Base-by-base conservation (phyloP, 768 basidiomycete species). In the Termitomyces sp. region DNA sequence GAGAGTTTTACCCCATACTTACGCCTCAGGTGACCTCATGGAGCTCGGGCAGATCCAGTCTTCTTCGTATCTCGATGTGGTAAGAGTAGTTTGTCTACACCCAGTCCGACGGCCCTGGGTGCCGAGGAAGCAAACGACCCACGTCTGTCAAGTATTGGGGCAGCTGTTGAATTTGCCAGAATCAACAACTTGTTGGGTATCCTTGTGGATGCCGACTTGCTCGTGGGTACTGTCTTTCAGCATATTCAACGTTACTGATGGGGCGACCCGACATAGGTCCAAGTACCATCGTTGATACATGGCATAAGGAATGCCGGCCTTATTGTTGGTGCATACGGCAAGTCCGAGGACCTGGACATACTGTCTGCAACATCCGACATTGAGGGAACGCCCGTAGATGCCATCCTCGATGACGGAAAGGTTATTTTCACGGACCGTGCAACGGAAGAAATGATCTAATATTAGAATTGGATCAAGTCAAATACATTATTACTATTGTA, bases 31-130 rank as follows among this genome's bases (percentile, higher is more conserved):
- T 59, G 20, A n/a, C 24, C n/a, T 53, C 47, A 60, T 49, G 8
- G 32, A n/a, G 32, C 18, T 46, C 48, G 44, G 50, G 34, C 69
- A 93, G 94, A 96, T 80, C 94, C 96, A 54, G 95, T 98, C 37
- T 97, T 98, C 77, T 92, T 97, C 71, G 87, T 91, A 8, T 89
- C 91, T 7, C 86, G 86, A 65, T 98, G 95, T 69, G 94, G 95
- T 27, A 82, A 86, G 70, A 76, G 66, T 62, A 76, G 63, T 62
- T 68, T 62, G 48, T 71, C 69, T 57, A 64, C 74, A 30, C 71
- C 72, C 13, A 76, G 75, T 54, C 72, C 76, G 32, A 77, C 76
- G 47, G 71, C 73, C 52, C 64, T 71, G 55, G 71, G 67, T 65
- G 66, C 71, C 64, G 76, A 74, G 50, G 71, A 75, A 62, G 74